Percentiles rank a stretch among this genome's conserved stretches.
phyloP scores from a whole-genome alignment of 2,329 filamentous ascomycete genomes.

The Pseudogymnoascus destructans region DNA sequence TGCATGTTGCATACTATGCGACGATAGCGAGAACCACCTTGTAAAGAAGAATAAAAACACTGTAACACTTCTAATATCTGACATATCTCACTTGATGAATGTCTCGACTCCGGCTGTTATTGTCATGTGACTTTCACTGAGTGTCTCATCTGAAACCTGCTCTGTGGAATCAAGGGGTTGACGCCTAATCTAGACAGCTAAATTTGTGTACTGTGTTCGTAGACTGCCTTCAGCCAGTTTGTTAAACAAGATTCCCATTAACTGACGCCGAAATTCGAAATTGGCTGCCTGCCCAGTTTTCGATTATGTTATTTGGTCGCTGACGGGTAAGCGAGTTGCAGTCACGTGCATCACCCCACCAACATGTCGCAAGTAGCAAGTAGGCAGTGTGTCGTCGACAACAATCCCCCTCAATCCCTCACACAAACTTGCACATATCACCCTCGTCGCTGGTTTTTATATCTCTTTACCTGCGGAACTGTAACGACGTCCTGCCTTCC shows the following conservation, averaged over 20 bases:
- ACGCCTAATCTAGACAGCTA: neutral
- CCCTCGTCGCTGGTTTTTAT: neutral
- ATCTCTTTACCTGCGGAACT: neutral
- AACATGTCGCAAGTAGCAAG: conserved; percentile 7
- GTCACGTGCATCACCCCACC: conserved; percentile 6
- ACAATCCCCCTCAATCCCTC: conserved; percentile 8
- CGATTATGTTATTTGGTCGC: neutral
- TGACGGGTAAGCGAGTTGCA: conserved; percentile 2
- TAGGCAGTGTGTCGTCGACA: conserved; percentile 6
- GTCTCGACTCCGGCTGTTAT: neutral
- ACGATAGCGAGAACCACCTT: neutral
- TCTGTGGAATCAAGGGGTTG: neutral
- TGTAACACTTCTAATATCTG: neutral
- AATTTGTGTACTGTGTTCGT: neutral
- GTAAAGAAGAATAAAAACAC: conserved; percentile 5
- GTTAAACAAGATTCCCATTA: neutral
- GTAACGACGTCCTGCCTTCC: conserved; percentile 2
- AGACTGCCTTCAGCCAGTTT: neutral
- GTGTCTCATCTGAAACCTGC: neutral
- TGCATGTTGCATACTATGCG: conserved; percentile 4
- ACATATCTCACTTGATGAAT: neutral
- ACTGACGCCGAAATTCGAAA: neutral
- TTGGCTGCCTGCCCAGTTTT: neutral
- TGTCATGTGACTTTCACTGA: neutral
- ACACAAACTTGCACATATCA: conserved; percentile 7